phyloP scores from a whole-genome alignment of 129 eudicot genomes.

The Scalesia atractyloides region DNA sequence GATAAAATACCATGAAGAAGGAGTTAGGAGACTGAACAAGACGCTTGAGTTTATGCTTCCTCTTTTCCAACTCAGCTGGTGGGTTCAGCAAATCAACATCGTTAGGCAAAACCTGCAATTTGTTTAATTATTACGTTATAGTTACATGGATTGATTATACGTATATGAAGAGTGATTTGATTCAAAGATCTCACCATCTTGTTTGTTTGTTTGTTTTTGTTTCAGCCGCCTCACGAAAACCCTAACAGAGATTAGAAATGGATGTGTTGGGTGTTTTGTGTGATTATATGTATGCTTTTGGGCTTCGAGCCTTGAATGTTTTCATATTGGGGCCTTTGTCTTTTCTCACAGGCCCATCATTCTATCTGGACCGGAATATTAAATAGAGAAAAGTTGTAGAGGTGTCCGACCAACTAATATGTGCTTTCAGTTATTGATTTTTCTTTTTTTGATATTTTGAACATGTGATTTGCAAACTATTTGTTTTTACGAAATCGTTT shows the following conservation, averaged over 20 bases:
- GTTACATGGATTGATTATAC: neutral
- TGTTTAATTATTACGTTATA: neutral
- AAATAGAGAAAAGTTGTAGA: no score
- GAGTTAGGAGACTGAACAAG: slow-evolving; percentile 59
- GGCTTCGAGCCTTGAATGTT: no score
- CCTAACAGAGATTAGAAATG: neutral
- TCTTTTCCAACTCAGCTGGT: slow-evolving; percentile 54
- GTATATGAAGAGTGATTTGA: neutral
- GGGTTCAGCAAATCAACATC: slow-evolving; percentile 56
- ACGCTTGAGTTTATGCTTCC: slow-evolving; percentile 63
- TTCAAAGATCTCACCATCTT: neutral
- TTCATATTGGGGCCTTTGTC: no score
- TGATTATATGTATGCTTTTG: neutral
- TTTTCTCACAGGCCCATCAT: neutral
- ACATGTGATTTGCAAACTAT: no score
- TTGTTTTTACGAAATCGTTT: no score
- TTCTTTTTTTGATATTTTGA: no score
- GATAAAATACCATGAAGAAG: slow-evolving; percentile 51
- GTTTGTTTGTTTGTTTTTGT: neutral
- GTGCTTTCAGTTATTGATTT: no score
- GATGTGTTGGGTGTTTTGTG: neutral
- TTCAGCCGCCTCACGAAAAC: slow-evolving; percentile 13
- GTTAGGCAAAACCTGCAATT: slow-evolving; percentile 11
- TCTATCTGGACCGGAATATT: no score
- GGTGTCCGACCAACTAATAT: no score